Evolutionary conservation across 2,329 filamentous ascomycete species (phyloP).

Genomic region (Coccinonectria pachysandricola): DNA sequence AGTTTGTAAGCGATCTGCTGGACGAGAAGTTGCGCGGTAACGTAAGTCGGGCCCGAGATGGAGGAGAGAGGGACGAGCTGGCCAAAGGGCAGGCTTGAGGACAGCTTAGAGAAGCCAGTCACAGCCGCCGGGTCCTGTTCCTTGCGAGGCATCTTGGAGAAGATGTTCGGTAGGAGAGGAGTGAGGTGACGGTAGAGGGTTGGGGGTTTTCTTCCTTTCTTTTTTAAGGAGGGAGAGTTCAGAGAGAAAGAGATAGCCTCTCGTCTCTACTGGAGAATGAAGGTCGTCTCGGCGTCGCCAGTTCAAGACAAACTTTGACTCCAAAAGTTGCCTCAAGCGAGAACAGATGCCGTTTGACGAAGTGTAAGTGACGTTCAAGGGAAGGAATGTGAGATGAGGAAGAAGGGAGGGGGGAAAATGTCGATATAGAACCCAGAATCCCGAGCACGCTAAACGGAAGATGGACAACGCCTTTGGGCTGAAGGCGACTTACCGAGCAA

Average conservation of each 20-base stretch:
- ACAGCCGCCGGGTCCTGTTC: constrained; percentile 27
- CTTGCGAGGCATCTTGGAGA: constrained; percentile 23
- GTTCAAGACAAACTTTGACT: constrained; percentile 4
- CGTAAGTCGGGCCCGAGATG: constrained; percentile 81
- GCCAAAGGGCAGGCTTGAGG: constrained; percentile 47
- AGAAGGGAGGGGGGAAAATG: constrained; percentile 4
- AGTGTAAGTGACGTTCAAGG: too few species aligned
- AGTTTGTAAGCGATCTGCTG: constrained; percentile 94
- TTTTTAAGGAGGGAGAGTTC: not conserved
- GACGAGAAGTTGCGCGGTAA: constrained; percentile 84
- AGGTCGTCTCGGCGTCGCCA: constrained; percentile 5
- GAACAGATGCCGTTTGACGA: constrained; percentile 14
- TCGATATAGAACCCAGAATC: too few species aligned
- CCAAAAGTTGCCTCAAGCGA: constrained; percentile 14
- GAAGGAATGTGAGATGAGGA: constrained; percentile 2
- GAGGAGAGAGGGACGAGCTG: constrained; percentile 42
- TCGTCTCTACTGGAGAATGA: too few species aligned
- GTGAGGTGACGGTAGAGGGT: not conserved
- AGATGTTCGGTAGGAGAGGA: constrained; percentile 1
- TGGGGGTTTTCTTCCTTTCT: too few species aligned
- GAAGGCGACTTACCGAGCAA: constrained; percentile 2
- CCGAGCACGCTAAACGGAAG: constrained; percentile 1
- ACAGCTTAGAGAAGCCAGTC: constrained; percentile 29
- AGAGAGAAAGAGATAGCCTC: constrained; percentile 1
- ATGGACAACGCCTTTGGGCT: not conserved